A percentile compares a stretch with the other conserved stretches of the same genome.
phyloP scores from a whole-genome alignment of 176 grass and related monocot genomes.

The Sorghum bicolor region DNA sequence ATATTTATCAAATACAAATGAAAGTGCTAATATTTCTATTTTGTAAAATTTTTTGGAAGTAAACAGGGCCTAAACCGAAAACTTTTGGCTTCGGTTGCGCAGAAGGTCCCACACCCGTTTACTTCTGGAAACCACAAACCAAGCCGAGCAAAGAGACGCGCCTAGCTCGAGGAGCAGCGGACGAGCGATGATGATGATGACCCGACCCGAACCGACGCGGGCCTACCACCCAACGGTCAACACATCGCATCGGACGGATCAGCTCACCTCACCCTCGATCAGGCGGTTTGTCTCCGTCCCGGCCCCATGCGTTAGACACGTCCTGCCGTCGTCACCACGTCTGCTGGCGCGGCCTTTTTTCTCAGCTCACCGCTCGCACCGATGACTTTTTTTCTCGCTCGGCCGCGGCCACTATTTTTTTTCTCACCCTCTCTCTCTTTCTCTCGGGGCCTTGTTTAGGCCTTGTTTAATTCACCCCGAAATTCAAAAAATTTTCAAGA shows the following conservation, averaged over 20 bases:
- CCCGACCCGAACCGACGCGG: not conserved
- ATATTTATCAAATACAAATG: too few relatives aligned
- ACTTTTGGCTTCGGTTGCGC: too few relatives aligned
- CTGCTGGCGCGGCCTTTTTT: not conserved
- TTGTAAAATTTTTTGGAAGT: too few relatives aligned
- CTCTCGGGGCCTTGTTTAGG: too few relatives aligned
- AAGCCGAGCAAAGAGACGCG: not conserved
- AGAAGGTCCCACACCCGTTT: too few relatives aligned
- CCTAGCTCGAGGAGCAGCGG: too few relatives aligned
- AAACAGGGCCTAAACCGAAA: too few relatives aligned
- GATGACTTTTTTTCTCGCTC: slow-evolving; percentile 33
- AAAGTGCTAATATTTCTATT: too few relatives aligned
- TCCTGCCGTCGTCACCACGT: slow-evolving; percentile 26
- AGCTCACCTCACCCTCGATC: slow-evolving; percentile 19
- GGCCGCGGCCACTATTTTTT: not conserved
- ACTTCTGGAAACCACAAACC: too few relatives aligned
- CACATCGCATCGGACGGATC: slow-evolving; percentile 36
- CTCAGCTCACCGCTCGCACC: not conserved
- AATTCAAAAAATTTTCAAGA: too few relatives aligned
- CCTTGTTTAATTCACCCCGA: too few relatives aligned
- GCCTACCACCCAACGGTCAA: slow-evolving; percentile 10
- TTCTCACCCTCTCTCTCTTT: not conserved
- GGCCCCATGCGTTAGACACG: not conserved
- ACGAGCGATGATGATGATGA: not conserved
- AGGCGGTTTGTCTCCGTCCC: not conserved